phyloP scores from a whole-genome alignment of 768 basidiomycete species.

The Phylloporus rhodoxanthus region DNA sequence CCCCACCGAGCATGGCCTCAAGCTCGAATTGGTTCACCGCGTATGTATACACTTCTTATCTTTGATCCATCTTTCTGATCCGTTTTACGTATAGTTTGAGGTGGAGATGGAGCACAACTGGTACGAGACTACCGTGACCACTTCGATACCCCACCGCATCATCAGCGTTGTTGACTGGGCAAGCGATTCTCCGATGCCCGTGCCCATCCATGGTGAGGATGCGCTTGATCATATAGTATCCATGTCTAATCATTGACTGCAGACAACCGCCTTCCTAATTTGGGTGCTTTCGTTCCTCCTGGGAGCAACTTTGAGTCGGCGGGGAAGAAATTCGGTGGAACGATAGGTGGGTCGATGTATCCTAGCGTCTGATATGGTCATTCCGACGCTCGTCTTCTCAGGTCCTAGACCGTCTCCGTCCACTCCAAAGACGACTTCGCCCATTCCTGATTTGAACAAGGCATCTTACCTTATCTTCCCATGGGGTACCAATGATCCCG shows the following conservation, averaged over 20 bases:
- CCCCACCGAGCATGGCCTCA: constrained; percentile 55
- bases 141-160: constrained; percentile 66
- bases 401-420: constrained; percentile 9
- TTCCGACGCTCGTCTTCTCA: background rate
- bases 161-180: constrained; percentile 94
- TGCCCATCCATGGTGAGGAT: constrained; percentile 11
- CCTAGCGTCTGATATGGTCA: background rate
- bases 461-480: constrained; percentile 64
- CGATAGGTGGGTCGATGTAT: constrained; percentile 10
- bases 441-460: constrained; percentile 21
- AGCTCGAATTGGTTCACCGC: constrained; percentile 63
- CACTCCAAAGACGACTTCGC: constrained; percentile 5
- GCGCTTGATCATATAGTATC: background rate
- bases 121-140: constrained; percentile 88
- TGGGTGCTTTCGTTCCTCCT: constrained; percentile 23
- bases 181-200: constrained; percentile 51
- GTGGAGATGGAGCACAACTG: constrained; percentile 94
- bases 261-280: constrained; percentile 21
- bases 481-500: constrained; percentile 85
- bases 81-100: constrained; percentile 52
- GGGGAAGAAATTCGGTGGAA: constrained; percentile 11
- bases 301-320: constrained; percentile 17
- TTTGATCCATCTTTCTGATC: background rate
- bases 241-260: background rate
- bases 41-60: constrained; percentile 8